Conservation (phyloP, 2,329 filamentous ascomycete genomes). For the Ceratocystiopsis brevicomis region DNA sequence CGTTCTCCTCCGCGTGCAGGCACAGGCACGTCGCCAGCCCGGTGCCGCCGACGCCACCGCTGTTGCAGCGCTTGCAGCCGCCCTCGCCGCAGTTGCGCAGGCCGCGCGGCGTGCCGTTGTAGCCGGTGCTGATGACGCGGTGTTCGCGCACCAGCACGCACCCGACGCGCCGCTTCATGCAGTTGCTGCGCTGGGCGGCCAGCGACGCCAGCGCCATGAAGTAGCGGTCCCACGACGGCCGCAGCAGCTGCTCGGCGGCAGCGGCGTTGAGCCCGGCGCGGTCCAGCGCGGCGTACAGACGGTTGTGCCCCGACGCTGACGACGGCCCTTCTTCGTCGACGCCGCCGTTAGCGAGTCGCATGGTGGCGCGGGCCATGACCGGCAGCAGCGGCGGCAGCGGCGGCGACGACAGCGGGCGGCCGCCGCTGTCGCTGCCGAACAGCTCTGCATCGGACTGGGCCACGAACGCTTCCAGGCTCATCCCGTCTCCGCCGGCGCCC, state of each 20-base stretch:
- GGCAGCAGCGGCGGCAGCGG: constrained; percentile 42
- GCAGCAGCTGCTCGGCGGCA: constrained; percentile 39
- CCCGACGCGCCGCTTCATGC: constrained; percentile 93
- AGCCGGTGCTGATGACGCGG: constrained; percentile 84
- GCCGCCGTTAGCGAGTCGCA: constrained; percentile 69
- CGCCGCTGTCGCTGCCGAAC: constrained; percentile 34
- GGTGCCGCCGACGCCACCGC: constrained; percentile 47
- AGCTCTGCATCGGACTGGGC: constrained; percentile 50
- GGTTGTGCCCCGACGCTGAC: too few species aligned
- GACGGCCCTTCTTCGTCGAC: constrained; percentile 27
- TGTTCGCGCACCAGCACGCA: constrained; percentile 77
- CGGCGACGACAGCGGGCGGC: too few species aligned
- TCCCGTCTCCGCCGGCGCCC: background rate
- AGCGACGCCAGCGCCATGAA: constrained; percentile 95
- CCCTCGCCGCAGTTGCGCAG: constrained; percentile 83
- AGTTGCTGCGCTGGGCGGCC: constrained; percentile 79
- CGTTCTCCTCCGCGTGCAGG: constrained; percentile 97
- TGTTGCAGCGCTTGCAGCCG: constrained; percentile 77
- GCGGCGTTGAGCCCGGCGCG: constrained; percentile 60
- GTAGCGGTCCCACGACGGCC: constrained; percentile 89
- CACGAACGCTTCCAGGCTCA: constrained; percentile 34
- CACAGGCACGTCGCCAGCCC: constrained; percentile 77
- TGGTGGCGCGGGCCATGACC: constrained; percentile 61
- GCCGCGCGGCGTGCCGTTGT: constrained; percentile 90
- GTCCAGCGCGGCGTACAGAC: constrained; percentile 50